Base-by-base conservation (phyloP, 768 basidiomycete genomes). In the Trametes sanguinea region DNA sequence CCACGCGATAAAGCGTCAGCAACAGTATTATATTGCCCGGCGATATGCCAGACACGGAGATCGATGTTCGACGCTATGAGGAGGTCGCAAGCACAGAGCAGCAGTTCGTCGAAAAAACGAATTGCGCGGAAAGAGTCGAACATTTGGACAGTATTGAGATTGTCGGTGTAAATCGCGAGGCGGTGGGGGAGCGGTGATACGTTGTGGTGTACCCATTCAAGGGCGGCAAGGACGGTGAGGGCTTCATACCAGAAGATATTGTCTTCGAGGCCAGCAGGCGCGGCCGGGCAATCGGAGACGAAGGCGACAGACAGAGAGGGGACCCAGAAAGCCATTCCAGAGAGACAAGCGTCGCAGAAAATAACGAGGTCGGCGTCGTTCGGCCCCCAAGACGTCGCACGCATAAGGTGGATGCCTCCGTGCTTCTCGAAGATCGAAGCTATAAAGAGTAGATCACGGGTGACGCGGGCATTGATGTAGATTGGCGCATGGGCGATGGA, bases 401-500 rank as follows among this genome's bases (percentile, higher is more conserved):
- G 5, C 35, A 37, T 37, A 10, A 37, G 35, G 10, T 37, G 35
- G 6, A 37, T 10, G 10, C 35, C 0, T 59, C 10, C 0, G 80
- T 16, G 42, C 13, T 74, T 72, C 6, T 68, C 30, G 0, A 50
- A 33, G 30, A 30, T 11, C 2, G 30, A 5, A 13, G 30, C 51
- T 0, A 77, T 65, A 81, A 81, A 83, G 0, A 0, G 0, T 4
- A 78, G 58, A 17, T 80, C 77, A 0, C 52, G 39, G 0, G 57
- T 37, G 27, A 81, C 60, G 0, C 51, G 42, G 0, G 57, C 62
- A 54, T 76, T 80, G 37, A 78, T 47, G 33, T 62, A 73, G 2
- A 81, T 50, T 0, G n/a, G 27, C 0, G 63, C 59, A 32, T 54
- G 17, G 0, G 62, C 37, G 8, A 58, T 33, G 0, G 39, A n/a